Evolutionary conservation across 164 flowering plant species (phyloP).

Genomic region (Tetrastigma voinierianum): DNA sequence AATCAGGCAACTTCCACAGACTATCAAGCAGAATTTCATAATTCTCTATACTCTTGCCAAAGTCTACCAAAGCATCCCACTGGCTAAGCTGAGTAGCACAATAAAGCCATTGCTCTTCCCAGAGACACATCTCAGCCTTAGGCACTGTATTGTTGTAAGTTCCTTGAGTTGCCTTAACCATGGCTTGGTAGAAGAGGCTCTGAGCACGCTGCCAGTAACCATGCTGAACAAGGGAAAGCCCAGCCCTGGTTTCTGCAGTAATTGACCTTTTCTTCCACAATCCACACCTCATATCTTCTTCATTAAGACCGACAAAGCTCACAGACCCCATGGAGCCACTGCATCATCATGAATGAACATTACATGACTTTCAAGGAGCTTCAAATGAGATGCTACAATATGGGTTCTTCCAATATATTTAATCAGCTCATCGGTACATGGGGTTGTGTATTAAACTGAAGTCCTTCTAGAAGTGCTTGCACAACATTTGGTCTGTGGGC

Average conservation of each 20-base stretch:
- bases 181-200: slow-evolving; percentile 91
- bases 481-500: slow-evolving; percentile 91
- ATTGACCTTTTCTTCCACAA: slow-evolving; percentile 90
- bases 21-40: slow-evolving; percentile 84
- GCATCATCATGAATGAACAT: slow-evolving; percentile 88
- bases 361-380: slow-evolving; percentile 92
- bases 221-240: slow-evolving; percentile 96
- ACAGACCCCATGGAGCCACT: slow-evolving; percentile 86
- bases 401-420: slow-evolving; percentile 96
- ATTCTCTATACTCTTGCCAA: slow-evolving; percentile 77
- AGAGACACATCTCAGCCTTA: slow-evolving; percentile 99
- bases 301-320: slow-evolving; percentile 98
- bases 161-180: slow-evolving; percentile 99
- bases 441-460: slow-evolving; percentile 96
- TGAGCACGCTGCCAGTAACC: slow-evolving; percentile 99
- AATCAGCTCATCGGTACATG: slow-evolving; percentile 96
- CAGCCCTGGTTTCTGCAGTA: slow-evolving; percentile 93
- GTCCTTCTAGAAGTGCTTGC: slow-evolving; percentile 98
- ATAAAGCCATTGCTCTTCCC: slow-evolving; percentile 98
- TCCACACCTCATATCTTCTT: slow-evolving; percentile 99
- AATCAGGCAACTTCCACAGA: slow-evolving; percentile 90
- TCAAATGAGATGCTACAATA: slow-evolving; percentile 93
- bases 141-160: slow-evolving; percentile 95
- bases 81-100: slow-evolving; percentile 93
- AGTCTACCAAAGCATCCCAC: slow-evolving; percentile 90